Percentiles rank a stretch among this genome's conserved stretches.
phyloP scores from a whole-genome alignment of 2,329 filamentous ascomycete genomes.

The Cordyceps farinosa region DNA sequence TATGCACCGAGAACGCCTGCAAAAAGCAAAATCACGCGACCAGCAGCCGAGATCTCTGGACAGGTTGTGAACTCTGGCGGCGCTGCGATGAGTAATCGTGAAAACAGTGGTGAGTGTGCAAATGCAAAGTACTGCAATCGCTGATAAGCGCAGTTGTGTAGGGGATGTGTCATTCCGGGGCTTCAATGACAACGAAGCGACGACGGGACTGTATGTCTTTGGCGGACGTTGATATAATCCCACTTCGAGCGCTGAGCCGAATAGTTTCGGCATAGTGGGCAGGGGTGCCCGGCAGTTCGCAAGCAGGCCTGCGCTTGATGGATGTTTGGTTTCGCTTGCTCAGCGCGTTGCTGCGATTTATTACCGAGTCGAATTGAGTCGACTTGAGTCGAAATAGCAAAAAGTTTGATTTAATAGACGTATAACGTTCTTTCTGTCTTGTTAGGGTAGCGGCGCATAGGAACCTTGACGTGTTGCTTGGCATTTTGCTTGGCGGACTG shows the following conservation, averaged over 20 bases:
- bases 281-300: neutral
- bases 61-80: neutral
- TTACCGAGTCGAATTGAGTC: too few relatives aligned
- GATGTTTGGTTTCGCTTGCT: neutral
- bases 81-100: neutral
- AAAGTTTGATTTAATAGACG: too few relatives aligned
- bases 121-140: neutral
- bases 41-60: neutral
- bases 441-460: too few relatives aligned
- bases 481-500: neutral
- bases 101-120: neutral
- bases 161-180: neutral
- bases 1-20: neutral
- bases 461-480: neutral
- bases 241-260: neutral
- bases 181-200: neutral
- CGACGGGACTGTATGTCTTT: neutral
- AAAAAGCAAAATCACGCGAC: neutral
- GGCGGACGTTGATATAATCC: neutral
- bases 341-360: too few relatives aligned
- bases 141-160: neutral
- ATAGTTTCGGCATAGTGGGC: conserved; percentile 1
- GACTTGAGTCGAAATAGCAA: too few relatives aligned
- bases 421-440: neutral
- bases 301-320: neutral